Evolutionary conservation across 257 asterid species (phyloP).

Genomic region (Verbascum thapsus): DNA sequence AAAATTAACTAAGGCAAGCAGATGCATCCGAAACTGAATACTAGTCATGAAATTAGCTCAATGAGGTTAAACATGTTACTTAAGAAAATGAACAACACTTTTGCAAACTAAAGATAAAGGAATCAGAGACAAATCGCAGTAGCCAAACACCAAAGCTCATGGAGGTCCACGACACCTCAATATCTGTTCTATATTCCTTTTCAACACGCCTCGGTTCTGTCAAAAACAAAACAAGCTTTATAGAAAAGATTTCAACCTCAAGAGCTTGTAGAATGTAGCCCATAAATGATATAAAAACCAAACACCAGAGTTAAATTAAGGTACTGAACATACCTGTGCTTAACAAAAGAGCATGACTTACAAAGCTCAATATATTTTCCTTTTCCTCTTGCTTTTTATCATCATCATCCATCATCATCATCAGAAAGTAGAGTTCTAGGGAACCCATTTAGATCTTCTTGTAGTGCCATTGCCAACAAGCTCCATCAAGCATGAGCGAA

Average conservation of each 20-base stretch:
- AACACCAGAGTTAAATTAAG: neutral
- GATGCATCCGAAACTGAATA: neutral
- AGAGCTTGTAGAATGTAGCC: neutral
- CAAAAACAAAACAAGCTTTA: constrained; percentile 9
- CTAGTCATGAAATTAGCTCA: neutral
- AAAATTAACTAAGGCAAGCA: no score
- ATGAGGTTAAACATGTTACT: neutral
- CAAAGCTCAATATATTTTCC: constrained; percentile 38
- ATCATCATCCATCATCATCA: constrained; percentile 40
- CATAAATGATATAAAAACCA: neutral
- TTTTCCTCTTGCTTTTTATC: constrained; percentile 44
- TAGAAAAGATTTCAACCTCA: neutral
- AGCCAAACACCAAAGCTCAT: constrained; percentile 25
- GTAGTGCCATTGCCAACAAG: constrained; percentile 44
- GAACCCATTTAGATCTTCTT: constrained; percentile 40
- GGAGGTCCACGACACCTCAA: constrained; percentile 3
- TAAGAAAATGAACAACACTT: constrained; percentile 1
- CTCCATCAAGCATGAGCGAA: constrained; percentile 44
- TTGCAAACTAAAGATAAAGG: constrained; percentile 16
- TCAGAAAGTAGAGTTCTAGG: constrained; percentile 44
- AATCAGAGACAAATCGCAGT: constrained; percentile 30
- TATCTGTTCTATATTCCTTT: constrained; percentile 11
- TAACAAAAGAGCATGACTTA: constrained; percentile 26
- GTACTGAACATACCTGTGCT: constrained; percentile 40
- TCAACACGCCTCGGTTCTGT: constrained; percentile 31